Base-by-base conservation (phyloP, 23 red algal species). In the Gracilariopsis chorda region DNA sequence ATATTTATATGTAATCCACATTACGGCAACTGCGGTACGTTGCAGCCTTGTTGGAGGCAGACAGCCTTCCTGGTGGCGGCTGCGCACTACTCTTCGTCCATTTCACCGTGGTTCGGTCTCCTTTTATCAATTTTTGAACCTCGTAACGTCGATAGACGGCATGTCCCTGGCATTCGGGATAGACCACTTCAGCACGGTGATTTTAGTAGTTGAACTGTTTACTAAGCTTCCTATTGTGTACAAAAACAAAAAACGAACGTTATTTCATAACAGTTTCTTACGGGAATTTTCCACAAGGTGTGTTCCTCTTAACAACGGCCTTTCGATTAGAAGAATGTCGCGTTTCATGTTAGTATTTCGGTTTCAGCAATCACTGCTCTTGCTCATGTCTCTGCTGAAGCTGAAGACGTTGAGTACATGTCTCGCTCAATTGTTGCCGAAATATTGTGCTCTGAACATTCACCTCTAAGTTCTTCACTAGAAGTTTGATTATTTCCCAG, bases 401-500 rank as follows among this genome's bases (percentile, higher is more conserved):
- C 76, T 57, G 76, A 17, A 80, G 19, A 5, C 48, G 76, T 72
- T 91, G 75, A 39, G 45, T 58, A 71, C 87, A 95, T 7, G 80
- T 95, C 43, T 95, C 65, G 58, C 48, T 52, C 42, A 95, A 37
- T 33, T 84, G 84, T 55, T 77, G 62, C 19, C 84, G 79, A 58
- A 95, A 86, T n/a, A 75, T 73, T 21, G 57, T 42, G 29, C 86
- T 90, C 24, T 67, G 46, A n/a, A 95, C 45, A 39, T 95, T 95
- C 32, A 88, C 79, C 43, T 95, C 92, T 16, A 95, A 72, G 45
- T 95, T 95, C 37, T 79, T 90, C n/a, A 90, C 92, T 4, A 95
- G 92, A 28, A 95, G 46, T 71, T 95, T 95, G 77, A 95, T 77
- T 74, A 95, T 95, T 51, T 95, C 92, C 60, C 71, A 87, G 49